phyloP scores from a whole-genome alignment of 2,329 filamentous ascomycete species.

The Coniella lustricola region DNA sequence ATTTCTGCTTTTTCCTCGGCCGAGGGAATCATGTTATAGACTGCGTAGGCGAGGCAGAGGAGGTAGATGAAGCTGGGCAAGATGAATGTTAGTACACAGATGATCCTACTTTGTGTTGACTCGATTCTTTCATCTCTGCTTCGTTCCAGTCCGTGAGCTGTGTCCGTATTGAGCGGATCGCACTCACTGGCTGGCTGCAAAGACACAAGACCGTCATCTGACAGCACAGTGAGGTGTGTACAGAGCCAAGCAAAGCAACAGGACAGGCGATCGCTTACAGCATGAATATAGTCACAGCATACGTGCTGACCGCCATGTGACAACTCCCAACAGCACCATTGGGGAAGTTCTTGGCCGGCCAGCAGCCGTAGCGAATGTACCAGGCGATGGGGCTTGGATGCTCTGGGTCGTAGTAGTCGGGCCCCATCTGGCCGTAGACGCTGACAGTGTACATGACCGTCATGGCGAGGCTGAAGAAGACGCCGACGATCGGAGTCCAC shows the following conservation, averaged over 20 bases:
- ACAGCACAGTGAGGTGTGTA: too few relatives aligned
- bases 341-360: conserved; percentile 41
- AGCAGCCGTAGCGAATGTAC: conserved; percentile 69
- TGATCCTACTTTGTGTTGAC: not conserved
- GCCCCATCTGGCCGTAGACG: conserved; percentile 64
- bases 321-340: conserved; percentile 53
- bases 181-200: too few relatives aligned
- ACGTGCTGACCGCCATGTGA: conserved; percentile 58
- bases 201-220: too few relatives aligned
- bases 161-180: too few relatives aligned
- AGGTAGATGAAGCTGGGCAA: conserved; percentile 45
- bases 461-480: conserved; percentile 50
- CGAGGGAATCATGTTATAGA: conserved; percentile 53
- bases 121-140: not conserved
- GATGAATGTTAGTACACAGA: not conserved
- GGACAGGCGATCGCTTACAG: conserved; percentile 49
- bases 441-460: conserved; percentile 58
- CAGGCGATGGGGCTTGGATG: conserved; percentile 59
- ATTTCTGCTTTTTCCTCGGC: conserved; percentile 40
- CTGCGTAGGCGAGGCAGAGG: conserved; percentile 49
- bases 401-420: conserved; percentile 61
- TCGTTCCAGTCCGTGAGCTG: not conserved
- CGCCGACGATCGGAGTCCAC: conserved; percentile 59
- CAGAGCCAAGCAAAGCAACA: not conserved
- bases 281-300: conserved; percentile 59